Conservation (phyloP, 208 protist genomes). For the Crithidia thermophila region DNA sequence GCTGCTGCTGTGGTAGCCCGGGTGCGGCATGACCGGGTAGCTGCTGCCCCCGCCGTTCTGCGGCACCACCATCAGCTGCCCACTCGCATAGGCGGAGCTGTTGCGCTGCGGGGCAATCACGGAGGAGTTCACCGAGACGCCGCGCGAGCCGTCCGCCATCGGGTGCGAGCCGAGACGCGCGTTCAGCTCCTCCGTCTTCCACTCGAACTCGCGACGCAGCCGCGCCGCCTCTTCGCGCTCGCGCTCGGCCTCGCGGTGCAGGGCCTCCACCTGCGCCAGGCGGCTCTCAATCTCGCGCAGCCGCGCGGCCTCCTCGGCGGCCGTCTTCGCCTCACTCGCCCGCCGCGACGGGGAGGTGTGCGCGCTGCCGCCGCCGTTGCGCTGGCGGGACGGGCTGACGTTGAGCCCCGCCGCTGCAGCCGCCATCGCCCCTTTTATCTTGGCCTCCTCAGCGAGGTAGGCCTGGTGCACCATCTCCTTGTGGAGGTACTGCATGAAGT, state of each 20-base stretch:
- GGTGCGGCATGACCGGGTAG: slow-evolving; percentile 10
- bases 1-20: neutral
- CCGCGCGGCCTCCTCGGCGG: slow-evolving; percentile 43
- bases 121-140: slow-evolving; percentile 40
- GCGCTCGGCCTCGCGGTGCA: slow-evolving; percentile 63
- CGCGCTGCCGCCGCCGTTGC: slow-evolving; percentile 20
- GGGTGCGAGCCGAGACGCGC: slow-evolving; percentile 10
- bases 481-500: slow-evolving; percentile 87
- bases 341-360: slow-evolving; percentile 26
- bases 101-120: slow-evolving; percentile 13
- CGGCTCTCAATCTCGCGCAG: slow-evolving; percentile 79
- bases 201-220: slow-evolving; percentile 68
- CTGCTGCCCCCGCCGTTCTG: slow-evolving; percentile 21
- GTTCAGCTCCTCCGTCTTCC: slow-evolving; percentile 45
- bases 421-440: slow-evolving; percentile 44
- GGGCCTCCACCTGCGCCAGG: slow-evolving; percentile 64
- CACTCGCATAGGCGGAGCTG: slow-evolving; percentile 15
- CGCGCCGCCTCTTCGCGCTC: slow-evolving; percentile 62
- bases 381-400: slow-evolving; percentile 5
- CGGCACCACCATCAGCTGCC: slow-evolving; percentile 31
- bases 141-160: slow-evolving; percentile 26
- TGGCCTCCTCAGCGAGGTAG: slow-evolving; percentile 72
- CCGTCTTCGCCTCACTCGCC: slow-evolving; percentile 15
- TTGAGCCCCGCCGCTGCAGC: slow-evolving; percentile 19
- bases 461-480: slow-evolving; percentile 86